Percentiles rank a stretch among this genome's conserved stretches.
Evolutionary conservation across 441 rosid genomes (phyloP).

Genomic region (Flueggea neowawraea): DNA sequence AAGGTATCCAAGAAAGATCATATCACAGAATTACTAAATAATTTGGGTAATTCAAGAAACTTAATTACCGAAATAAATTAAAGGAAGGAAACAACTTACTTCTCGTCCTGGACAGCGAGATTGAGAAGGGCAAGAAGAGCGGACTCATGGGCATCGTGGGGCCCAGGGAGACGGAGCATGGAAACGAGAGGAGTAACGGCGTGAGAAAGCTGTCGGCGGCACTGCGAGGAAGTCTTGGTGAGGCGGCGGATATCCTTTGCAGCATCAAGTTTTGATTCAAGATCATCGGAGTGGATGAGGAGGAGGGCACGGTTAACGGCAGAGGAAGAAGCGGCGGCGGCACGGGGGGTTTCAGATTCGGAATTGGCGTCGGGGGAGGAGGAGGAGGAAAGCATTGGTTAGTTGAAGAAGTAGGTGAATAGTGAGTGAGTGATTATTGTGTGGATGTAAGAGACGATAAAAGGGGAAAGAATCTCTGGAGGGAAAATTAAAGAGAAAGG

Average conservation of each 20-base stretch:
- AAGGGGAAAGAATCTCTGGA: no score
- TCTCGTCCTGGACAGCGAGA: conserved; percentile 93
- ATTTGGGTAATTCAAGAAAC: no score
- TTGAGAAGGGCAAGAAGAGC: conserved; percentile 92
- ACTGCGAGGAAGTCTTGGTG: conserved; percentile 75
- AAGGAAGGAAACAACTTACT: conserved; percentile 32
- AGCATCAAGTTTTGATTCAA: conserved; percentile 57
- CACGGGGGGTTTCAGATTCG: conserved; percentile 45
- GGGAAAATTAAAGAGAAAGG: conserved; percentile 1
- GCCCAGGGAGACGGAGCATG: conserved; percentile 51
- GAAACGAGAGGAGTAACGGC: conserved; percentile 75
- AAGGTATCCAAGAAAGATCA: no score
- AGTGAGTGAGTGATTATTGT: conserved; percentile 12
- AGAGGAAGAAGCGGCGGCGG: conserved; percentile 17
- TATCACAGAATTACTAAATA: background rate
- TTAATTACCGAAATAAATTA: no score
- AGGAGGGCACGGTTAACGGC: conserved; percentile 47
- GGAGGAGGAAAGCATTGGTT: conserved; percentile 21
- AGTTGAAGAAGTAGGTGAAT: conserved; percentile 11
- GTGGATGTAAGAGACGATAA: background rate
- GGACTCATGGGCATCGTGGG: conserved; percentile 47
- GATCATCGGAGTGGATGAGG: conserved; percentile 48
- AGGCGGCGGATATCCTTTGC: conserved; percentile 92
- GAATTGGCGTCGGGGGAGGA: conserved; percentile 33
- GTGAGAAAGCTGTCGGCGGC: conserved; percentile 71